Conservation (phyloP, 768 basidiomycete species). For the Rhizopogon salebrosus region DNA sequence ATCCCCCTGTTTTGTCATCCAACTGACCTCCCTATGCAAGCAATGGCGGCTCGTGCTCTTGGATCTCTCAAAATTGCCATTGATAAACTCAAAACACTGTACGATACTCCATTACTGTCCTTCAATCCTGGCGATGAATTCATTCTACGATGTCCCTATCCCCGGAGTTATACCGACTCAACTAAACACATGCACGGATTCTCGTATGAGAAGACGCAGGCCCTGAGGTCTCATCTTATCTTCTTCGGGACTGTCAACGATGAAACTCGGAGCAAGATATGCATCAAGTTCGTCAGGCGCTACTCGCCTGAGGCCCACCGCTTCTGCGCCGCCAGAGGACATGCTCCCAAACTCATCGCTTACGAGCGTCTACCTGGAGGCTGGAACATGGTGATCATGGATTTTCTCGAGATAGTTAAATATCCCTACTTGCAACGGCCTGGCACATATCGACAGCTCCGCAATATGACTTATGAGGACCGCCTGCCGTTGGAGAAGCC, state of each 20-base stretch:
- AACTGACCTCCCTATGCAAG: background rate
- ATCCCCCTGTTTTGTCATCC: background rate
- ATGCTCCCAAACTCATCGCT: background rate
- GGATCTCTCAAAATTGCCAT: background rate
- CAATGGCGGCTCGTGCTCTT: background rate
- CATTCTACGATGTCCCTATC: background rate
- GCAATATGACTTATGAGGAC: background rate
- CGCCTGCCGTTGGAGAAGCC: background rate
- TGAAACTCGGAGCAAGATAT: background rate
- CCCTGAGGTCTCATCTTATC: background rate
- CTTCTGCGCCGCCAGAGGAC: background rate
- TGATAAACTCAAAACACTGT: background rate
- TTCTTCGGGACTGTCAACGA: background rate
- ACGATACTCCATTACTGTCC: background rate
- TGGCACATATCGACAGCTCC: background rate
- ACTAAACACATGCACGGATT: background rate
- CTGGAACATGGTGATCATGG: slow-evolving; percentile 7
- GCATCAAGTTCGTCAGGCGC: background rate
- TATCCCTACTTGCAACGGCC: background rate
- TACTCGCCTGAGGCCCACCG: background rate
- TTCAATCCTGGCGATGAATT: background rate
- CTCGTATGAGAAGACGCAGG: background rate
- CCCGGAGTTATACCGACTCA: background rate
- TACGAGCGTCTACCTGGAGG: slow-evolving; percentile 1
- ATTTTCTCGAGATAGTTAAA: slow-evolving; percentile 1